Base-by-base conservation (phyloP, 2,329 filamentous ascomycete genomes). In the Pseudophaeomoniella oleicola region DNA sequence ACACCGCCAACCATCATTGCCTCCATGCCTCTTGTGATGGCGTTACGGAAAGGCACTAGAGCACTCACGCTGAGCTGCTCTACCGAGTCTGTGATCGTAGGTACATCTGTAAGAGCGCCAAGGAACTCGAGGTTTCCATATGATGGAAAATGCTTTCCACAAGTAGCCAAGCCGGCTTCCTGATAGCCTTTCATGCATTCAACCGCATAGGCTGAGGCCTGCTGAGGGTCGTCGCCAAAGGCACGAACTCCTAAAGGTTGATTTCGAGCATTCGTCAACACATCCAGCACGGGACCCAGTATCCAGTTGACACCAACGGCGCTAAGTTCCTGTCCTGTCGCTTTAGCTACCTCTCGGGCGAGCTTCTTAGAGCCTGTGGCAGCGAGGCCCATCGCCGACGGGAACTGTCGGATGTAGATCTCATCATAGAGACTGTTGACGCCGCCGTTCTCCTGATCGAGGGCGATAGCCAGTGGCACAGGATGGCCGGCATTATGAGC, bases 371-470 rank as follows among this genome's bases (percentile, higher is more conserved):
- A 87, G 16, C 87, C 85, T 3, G 87, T 86, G 15, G 90, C 90
- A n/a, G 88, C 86, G 42, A 94, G 71, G 10, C 87, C 88, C 88
- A 98, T 96, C 43, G 88, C 83, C 51, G 87, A 94, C 5, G 90
- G 90, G 48, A 94, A 98, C 55, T 96, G 90, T 46, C 85, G 86
- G 47, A 96, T 88, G 54, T 87, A 90, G 51, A 90, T 84, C 48
- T 94, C 86, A 55, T 96, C 88, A 51, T 92, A 94, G 2, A 96
- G 71, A 59, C 85, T 94, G 63, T 94, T 96, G 56, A 94, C 88
- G 3, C 88, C 87, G 44, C 90, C 90, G 74, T 98, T 96, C 57
- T 98, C 90, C 55, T 98, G 90, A 53, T 96, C 90, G 27, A 96
- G 66, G 29, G 82, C 87, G 48, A 98, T 94, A 37, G 92, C 67